phyloP scores from a whole-genome alignment of 805 yeast genomes.

The Schwanniomyces sp. region DNA sequence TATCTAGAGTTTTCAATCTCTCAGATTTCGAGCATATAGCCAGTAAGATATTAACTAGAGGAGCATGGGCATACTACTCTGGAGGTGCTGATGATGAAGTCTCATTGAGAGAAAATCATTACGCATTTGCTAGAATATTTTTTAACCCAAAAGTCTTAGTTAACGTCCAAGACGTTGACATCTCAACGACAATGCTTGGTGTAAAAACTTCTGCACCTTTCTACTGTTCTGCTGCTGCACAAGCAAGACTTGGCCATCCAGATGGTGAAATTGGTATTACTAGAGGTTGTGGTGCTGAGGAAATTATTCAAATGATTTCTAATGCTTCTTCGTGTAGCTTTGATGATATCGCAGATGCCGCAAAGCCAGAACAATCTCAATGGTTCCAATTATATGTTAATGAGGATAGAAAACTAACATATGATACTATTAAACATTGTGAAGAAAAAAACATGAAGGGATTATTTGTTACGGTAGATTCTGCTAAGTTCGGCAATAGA shows the following conservation, averaged over 20 bases:
- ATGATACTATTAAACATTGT: conserved; percentile 33
- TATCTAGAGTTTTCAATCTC: conserved; percentile 29
- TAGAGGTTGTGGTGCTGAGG: conserved; percentile 37
- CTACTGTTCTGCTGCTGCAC: conserved; percentile 50
- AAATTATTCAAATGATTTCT: conserved; percentile 50
- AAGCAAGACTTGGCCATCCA: conserved; percentile 42
- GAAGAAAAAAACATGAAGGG: conserved; percentile 44
- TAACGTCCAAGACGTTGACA: conserved; percentile 28
- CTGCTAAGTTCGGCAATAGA: conserved; percentile 54
- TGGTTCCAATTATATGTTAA: conserved; percentile 53
- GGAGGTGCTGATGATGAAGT: conserved; percentile 54
- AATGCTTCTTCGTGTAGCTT: conserved; percentile 39
- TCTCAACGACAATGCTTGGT: conserved; percentile 30
- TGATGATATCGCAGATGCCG: conserved; percentile 40
- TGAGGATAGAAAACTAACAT: conserved; percentile 31
- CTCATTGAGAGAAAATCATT: conserved; percentile 43
- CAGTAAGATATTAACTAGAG: conserved; percentile 24
- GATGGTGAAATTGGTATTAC: conserved; percentile 45
- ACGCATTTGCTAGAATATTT: conserved; percentile 40
- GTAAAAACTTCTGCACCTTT: conserved; percentile 41
- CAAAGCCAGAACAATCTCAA: conserved; percentile 30
- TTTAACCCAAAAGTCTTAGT: conserved; percentile 47
- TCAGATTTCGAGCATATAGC: conserved; percentile 45
- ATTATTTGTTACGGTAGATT: conserved; percentile 55
- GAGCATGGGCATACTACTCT: conserved; percentile 43